Conservation (phyloP, 257 asterid species). For the Salvia hispanica region DNA sequence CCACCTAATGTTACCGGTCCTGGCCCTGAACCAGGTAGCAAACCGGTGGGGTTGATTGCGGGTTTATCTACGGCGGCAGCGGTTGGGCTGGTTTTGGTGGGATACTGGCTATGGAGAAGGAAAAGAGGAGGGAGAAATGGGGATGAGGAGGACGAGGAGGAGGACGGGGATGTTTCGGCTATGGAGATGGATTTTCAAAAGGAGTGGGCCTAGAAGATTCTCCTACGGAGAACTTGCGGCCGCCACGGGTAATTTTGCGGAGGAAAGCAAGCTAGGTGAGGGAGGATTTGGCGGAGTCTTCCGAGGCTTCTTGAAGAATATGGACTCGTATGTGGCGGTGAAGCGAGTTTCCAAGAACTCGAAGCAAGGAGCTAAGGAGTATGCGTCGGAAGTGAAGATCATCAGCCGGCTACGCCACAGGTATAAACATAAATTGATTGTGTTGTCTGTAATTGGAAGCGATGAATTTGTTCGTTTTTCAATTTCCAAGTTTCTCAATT, state of each 20-base stretch:
- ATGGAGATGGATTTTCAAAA: slow-evolving; percentile 18
- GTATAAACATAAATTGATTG: not conserved
- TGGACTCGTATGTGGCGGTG: slow-evolving; percentile 15
- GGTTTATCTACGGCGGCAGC: not conserved
- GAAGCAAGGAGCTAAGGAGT: slow-evolving; percentile 54
- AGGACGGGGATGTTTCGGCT: not conserved
- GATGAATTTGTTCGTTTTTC: too few species aligned
- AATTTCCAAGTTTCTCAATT: too few species aligned
- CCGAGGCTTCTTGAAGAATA: not conserved
- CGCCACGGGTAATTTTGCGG: slow-evolving; percentile 1
- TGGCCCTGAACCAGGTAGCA: not conserved
- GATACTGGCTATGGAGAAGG: not conserved
- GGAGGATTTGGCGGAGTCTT: slow-evolving; percentile 23
- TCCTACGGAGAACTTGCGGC: slow-evolving; percentile 3
- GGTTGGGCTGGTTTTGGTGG: not conserved
- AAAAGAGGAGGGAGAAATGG: not conserved
- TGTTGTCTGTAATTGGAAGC: too few species aligned
- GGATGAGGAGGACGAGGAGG: too few species aligned
- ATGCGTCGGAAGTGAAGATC: slow-evolving; percentile 58
- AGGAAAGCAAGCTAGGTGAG: slow-evolving; percentile 26
- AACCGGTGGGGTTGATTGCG: not conserved
- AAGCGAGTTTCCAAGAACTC: slow-evolving; percentile 48
- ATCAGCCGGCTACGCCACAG: slow-evolving; percentile 51
- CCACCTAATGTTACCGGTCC: too few species aligned
- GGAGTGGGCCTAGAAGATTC: slow-evolving; percentile 19